These are phyloP conservation scores for Backusella parvicylindrica DNA, from an alignment of 192 early-diverging fungal genomes.

Conservation along the genomic window DNA sequence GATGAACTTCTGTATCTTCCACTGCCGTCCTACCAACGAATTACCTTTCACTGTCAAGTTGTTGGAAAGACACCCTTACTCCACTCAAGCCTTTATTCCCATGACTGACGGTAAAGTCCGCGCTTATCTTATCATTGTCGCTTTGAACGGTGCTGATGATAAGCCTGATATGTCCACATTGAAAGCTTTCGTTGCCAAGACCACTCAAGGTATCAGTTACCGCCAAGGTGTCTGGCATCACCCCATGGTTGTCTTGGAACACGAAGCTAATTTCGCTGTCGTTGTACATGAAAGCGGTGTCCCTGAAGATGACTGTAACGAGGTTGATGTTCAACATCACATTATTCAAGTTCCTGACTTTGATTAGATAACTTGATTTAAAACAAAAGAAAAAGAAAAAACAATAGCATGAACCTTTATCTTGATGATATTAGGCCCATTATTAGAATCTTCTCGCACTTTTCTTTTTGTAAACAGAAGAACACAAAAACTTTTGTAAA, in stretches of 20 bases:
- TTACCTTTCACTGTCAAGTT: constrained; percentile 62
- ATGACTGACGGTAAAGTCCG: constrained; percentile 49
- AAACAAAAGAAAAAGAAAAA: background rate
- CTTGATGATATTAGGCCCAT: background rate
- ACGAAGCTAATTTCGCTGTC: constrained; percentile 63
- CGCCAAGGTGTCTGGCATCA: constrained; percentile 84
- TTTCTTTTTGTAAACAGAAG: constrained; percentile 2
- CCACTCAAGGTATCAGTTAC: constrained; percentile 82
- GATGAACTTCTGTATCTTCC: constrained; percentile 75
- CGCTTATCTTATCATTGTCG: constrained; percentile 80
- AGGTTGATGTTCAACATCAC: constrained; percentile 38
- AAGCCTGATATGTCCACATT: constrained; percentile 71
- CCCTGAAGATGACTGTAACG: constrained; percentile 72
- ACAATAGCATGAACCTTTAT: background rate
- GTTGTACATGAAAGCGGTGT: constrained; percentile 77
- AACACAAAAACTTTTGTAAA: background rate
- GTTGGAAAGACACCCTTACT: constrained; percentile 83
- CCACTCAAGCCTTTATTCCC: constrained; percentile 84
- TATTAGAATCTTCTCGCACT: background rate
- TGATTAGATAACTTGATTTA: background rate
- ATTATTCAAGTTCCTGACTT: constrained; percentile 25
- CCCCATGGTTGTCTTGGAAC: constrained; percentile 77
- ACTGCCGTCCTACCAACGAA: constrained; percentile 42
- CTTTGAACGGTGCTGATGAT: constrained; percentile 66
- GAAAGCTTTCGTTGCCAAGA: constrained; percentile 67